Evolutionary conservation across 2,329 filamentous ascomycete genomes (phyloP).

Genomic region (Neurospora sp.): DNA sequence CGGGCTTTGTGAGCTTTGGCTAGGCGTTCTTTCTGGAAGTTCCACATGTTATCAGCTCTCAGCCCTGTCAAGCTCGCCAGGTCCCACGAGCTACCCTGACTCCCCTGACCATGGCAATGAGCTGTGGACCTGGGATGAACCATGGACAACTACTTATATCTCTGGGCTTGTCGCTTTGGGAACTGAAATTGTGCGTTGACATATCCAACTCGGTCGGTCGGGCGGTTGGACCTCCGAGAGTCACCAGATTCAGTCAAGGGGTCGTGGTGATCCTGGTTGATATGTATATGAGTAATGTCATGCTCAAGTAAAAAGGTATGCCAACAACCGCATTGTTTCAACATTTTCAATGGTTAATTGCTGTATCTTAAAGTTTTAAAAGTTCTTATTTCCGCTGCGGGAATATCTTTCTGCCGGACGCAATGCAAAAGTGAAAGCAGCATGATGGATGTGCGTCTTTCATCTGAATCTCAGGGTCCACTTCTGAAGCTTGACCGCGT

Average conservation of each 20-base stretch:
- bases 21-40: background rate
- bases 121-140: background rate
- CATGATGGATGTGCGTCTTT: background rate
- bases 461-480: background rate
- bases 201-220: background rate
- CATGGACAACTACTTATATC: background rate
- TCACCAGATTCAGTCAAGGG: background rate
- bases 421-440: background rate
- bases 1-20: background rate
- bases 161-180: background rate
- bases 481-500: background rate
- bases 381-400: background rate
- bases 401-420: background rate
- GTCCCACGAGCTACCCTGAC: background rate
- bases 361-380: background rate
- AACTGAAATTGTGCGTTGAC: background rate
- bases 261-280: background rate
- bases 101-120: background rate
- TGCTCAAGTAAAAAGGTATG: background rate
- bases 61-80: background rate
- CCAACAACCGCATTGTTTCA: background rate
- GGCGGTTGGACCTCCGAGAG: background rate
- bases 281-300: background rate
- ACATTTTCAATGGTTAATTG: background rate
- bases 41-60: background rate